A percentile compares a stretch with the other conserved stretches of the same genome.
Conservation (phyloP, 495 filamentous ascomycete species). For the Talaromyces thailandensis region DNA sequence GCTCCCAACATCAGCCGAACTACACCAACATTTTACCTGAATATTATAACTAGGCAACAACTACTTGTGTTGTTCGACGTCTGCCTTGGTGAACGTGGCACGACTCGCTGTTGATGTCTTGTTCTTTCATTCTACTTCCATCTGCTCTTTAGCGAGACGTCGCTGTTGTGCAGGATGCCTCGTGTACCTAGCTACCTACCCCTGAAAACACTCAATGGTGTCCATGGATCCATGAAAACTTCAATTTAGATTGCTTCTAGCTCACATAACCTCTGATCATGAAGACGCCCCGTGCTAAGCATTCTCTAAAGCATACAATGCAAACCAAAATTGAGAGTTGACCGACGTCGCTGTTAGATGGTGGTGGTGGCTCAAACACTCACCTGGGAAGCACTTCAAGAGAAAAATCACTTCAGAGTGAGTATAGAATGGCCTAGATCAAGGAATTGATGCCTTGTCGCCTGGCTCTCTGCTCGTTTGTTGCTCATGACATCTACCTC, state of each 20-base stretch:
- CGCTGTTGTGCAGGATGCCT: background rate
- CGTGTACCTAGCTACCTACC: background rate
- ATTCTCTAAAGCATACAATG: background rate
- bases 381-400: background rate
- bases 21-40: background rate
- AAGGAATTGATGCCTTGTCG: background rate
- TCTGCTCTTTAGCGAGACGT: background rate
- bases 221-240: background rate
- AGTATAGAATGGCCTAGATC: background rate
- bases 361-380: background rate
- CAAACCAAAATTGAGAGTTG: background rate
- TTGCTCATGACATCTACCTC: background rate
- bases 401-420: background rate
- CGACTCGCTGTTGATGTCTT: background rate
- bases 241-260: background rate
- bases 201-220: background rate
- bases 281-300: too few species aligned
- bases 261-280: too few species aligned
- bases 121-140: background rate
- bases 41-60: too few species aligned
- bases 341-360: background rate
- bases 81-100: background rate
- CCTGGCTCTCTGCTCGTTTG: background rate
- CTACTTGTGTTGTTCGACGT: background rate
- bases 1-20: background rate